Conservation (phyloP, 2,329 filamentous ascomycete species). For the Apiospora koreana region DNA sequence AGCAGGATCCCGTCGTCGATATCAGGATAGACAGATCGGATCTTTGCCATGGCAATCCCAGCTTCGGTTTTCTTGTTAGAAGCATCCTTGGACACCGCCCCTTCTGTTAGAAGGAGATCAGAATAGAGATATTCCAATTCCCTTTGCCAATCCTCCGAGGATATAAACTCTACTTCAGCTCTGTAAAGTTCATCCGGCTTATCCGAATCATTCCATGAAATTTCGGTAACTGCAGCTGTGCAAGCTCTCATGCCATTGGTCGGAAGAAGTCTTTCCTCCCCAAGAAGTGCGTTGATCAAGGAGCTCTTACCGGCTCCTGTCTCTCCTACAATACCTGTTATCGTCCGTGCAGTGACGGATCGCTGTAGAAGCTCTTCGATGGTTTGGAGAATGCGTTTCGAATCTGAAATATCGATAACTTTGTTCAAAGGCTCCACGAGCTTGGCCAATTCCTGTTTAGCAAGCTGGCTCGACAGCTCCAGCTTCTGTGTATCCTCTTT, state of each 20-base stretch:
- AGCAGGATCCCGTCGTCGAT: slow-evolving; percentile 28
- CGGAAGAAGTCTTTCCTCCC: slow-evolving; percentile 34
- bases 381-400: neutral
- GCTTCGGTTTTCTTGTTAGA: slow-evolving; percentile 26
- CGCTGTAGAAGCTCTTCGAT: neutral
- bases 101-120: slow-evolving; percentile 25
- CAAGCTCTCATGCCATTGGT: slow-evolving; percentile 40
- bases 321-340: slow-evolving; percentile 22
- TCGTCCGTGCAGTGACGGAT: neutral
- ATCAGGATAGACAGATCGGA: slow-evolving; percentile 28
- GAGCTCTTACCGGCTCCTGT: slow-evolving; percentile 27
- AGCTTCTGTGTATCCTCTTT: neutral
- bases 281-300: slow-evolving; percentile 23
- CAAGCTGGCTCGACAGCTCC: neutral
- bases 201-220: slow-evolving; percentile 30
- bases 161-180: slow-evolving; percentile 31
- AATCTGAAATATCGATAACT: neutral
- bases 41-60: slow-evolving; percentile 27
- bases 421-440: neutral
- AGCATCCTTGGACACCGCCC: slow-evolving; percentile 22
- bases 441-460: neutral
- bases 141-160: slow-evolving; percentile 23
- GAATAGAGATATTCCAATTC: slow-evolving; percentile 25
- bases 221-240: slow-evolving; percentile 28
- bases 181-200: slow-evolving; percentile 25